phyloP scores from a whole-genome alignment of 768 basidiomycete genomes.

The Thelephora aurantiotincta region DNA sequence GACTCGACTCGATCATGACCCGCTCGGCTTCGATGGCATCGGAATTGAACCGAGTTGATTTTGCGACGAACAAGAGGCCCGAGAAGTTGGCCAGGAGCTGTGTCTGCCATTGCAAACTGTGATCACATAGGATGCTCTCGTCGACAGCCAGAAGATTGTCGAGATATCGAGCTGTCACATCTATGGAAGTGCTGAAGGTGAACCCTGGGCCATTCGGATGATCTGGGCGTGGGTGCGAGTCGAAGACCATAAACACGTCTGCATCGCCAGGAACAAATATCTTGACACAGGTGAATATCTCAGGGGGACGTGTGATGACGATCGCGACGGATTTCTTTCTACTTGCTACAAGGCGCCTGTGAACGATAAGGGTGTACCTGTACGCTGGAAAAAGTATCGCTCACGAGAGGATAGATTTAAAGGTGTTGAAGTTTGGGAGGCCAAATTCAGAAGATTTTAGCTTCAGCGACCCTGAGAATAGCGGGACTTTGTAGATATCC shows the following conservation, averaged over 20 bases:
- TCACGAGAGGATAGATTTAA: constrained; percentile 20
- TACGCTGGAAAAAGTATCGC: constrained; percentile 1
- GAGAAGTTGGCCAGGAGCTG: constrained; percentile 48
- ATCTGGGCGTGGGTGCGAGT: constrained; percentile 46
- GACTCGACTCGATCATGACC: constrained; percentile 33
- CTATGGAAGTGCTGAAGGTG: constrained; percentile 33
- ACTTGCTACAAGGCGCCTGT: too few species aligned
- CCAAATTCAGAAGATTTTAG: constrained; percentile 22
- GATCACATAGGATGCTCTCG: constrained; percentile 24
- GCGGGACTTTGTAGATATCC: constrained; percentile 31
- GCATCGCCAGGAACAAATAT: constrained; percentile 5
- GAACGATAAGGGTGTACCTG: too few species aligned
- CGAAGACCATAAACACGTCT: constrained; percentile 45
- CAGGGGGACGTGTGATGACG: constrained; percentile 58
- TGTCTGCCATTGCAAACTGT: constrained; percentile 45
- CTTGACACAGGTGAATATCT: constrained; percentile 44
- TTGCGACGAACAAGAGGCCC: constrained; percentile 36
- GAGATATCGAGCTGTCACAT: constrained; percentile 29
- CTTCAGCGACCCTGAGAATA: constrained; percentile 30
- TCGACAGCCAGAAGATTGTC: constrained; percentile 36
- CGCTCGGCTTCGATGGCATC: constrained; percentile 10
- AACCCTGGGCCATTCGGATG: constrained; percentile 50
- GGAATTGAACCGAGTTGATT: constrained; percentile 5
- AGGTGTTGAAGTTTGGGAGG: constrained; percentile 22
- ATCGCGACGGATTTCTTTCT: constrained; percentile 6